Evolutionary conservation across 352 stramenopile genomes (phyloP).

Genomic region (Phytophthora aleatoria): DNA sequence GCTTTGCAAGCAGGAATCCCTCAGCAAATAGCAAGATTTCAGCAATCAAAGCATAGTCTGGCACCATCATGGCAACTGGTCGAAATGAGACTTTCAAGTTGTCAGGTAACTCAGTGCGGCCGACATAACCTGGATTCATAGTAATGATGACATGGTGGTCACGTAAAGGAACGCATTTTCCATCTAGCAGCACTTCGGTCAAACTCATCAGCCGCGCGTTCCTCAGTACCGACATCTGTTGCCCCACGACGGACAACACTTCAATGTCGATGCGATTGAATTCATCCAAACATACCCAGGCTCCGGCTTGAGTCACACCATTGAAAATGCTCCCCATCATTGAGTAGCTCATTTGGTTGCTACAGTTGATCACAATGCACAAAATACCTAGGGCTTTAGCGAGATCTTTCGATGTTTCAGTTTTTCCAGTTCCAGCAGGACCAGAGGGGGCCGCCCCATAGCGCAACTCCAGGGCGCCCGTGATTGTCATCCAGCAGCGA

Average conservation of each 20-base stretch:
- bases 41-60: conserved; percentile 83
- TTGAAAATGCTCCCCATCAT: conserved; percentile 90
- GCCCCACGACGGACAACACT: conserved; percentile 87
- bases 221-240: conserved; percentile 80
- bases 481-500: conserved; percentile 94
- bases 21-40: conserved; percentile 87
- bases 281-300: conserved; percentile 89
- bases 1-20: conserved; percentile 71
- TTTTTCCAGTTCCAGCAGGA: conserved; percentile 92
- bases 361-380: conserved; percentile 97
- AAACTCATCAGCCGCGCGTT: conserved; percentile 47
- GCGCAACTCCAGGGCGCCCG: conserved; percentile 85
- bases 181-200: conserved; percentile 59
- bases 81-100: conserved; percentile 88
- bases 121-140: conserved; percentile 88
- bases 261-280: conserved; percentile 92
- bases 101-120: conserved; percentile 82
- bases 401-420: conserved; percentile 95
- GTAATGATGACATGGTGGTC: conserved; percentile 88
- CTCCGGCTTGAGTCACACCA: conserved; percentile 74
- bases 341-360: conserved; percentile 93
- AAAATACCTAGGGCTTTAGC: conserved; percentile 90
- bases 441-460: conserved; percentile 90
- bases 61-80: conserved; percentile 90
- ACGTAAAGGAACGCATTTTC: conserved; percentile 51